These are phyloP conservation scores for Vachellia collinsii DNA, from an alignment of 306 rosid genomes.

Conservation along the genomic window DNA sequence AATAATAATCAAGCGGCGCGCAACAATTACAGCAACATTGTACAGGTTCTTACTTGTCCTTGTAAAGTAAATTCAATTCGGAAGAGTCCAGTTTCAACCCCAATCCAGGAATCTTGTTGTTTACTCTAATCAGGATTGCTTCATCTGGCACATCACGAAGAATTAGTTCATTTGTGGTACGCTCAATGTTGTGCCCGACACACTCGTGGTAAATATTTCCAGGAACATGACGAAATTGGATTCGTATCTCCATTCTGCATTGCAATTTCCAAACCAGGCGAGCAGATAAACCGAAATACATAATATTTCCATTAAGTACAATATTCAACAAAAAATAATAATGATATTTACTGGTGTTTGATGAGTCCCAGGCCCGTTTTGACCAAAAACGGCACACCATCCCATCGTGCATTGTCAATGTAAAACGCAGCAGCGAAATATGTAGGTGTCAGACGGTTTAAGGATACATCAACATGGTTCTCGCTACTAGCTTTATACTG, in stretches of 20 bases:
- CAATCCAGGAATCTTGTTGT: constrained; percentile 93
- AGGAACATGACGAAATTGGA: constrained; percentile 79
- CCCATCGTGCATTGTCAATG: constrained; percentile 96
- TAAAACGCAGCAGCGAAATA: constrained; percentile 83
- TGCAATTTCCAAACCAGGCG: constrained; percentile 6
- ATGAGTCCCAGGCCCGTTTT: constrained; percentile 91
- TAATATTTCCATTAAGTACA: not conserved
- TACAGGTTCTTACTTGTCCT: constrained; percentile 70
- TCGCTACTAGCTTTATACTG: constrained; percentile 72
- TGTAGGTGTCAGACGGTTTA: constrained; percentile 76
- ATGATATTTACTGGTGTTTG: constrained; percentile 70
- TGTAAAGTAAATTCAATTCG: constrained; percentile 81
- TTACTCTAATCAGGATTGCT: constrained; percentile 82
- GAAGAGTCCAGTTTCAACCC: constrained; percentile 88
- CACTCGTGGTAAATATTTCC: constrained; percentile 72
- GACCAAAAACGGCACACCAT: constrained; percentile 92
- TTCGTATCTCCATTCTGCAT: constrained; percentile 94
- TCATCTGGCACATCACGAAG: constrained; percentile 85
- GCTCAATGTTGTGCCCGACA: constrained; percentile 66
- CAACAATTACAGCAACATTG: constrained; percentile 7
- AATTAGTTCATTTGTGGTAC: constrained; percentile 83
- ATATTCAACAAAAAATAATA: not conserved
- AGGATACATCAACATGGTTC: constrained; percentile 51
- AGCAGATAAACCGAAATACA: not conserved
- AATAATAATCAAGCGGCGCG: constrained; percentile 8